Percentiles rank a stretch among this genome's conserved stretches.
These are phyloP conservation scores for Starmerella floricola DNA, from an alignment of 805 yeast species.

Conservation along the genomic window DNA sequence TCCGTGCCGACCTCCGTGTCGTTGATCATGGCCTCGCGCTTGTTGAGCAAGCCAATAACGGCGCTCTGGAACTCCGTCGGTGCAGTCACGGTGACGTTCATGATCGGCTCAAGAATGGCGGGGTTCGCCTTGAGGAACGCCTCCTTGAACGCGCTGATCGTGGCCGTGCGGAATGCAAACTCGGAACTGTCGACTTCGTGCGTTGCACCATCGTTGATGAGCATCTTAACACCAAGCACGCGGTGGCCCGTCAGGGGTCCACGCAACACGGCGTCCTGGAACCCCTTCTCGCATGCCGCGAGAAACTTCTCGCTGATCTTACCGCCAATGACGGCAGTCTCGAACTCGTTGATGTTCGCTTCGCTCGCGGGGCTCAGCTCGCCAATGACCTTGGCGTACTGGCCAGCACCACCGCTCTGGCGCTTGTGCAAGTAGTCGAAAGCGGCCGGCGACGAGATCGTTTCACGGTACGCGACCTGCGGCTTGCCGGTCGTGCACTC, in stretches of 20 bases:
- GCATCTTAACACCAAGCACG: slow-evolving; percentile 86
- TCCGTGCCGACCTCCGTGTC: slow-evolving; percentile 92
- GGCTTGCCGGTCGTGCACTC: slow-evolving; percentile 95
- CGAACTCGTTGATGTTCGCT: slow-evolving; percentile 45
- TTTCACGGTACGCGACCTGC: slow-evolving; percentile 95
- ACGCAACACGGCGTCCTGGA: slow-evolving; percentile 85
- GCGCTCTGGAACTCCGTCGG: slow-evolving; percentile 94
- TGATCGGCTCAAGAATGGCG: slow-evolving; percentile 87
- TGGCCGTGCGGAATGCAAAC: slow-evolving; percentile 86
- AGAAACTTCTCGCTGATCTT: slow-evolving; percentile 90
- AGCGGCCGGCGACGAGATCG: slow-evolving; percentile 56
- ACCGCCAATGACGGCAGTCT: slow-evolving; percentile 90
- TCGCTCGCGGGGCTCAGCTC: slow-evolving; percentile 46
- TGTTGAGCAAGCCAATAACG: slow-evolving; percentile 83
- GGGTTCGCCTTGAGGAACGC: slow-evolving; percentile 79
- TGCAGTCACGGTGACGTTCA: slow-evolving; percentile 85
- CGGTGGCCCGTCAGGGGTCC: slow-evolving; percentile 94
- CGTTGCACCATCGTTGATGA: slow-evolving; percentile 91
- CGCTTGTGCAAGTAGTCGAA: slow-evolving; percentile 95
- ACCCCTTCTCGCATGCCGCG: slow-evolving; percentile 89
- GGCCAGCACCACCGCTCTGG: slow-evolving; percentile 99
- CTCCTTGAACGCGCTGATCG: slow-evolving; percentile 81
- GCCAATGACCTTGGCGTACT: slow-evolving; percentile 94
- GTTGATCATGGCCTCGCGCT: slow-evolving; percentile 78
- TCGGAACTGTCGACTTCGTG: slow-evolving; percentile 97